phyloP scores from a whole-genome alignment of 495 filamentous ascomycete genomes.

The Aspergillus heteromorphus region DNA sequence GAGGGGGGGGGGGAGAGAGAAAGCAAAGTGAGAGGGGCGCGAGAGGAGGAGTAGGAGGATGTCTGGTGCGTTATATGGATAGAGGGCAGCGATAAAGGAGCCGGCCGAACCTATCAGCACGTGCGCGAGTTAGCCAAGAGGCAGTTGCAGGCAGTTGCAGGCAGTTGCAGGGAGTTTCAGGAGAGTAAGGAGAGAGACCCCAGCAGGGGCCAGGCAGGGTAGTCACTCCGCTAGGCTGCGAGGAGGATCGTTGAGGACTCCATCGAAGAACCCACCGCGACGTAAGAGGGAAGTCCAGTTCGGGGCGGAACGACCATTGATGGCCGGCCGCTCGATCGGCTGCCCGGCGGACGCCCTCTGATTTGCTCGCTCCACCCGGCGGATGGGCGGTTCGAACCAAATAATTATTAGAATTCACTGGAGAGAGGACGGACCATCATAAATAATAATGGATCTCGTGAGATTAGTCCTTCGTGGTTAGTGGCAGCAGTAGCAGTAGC shows the following conservation, averaged over 20 bases:
- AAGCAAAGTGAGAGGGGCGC: not conserved
- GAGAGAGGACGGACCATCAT: too few relatives aligned
- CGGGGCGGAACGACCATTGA: slow-evolving; percentile 3
- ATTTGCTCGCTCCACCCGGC: slow-evolving; percentile 15
- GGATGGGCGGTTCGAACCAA: not conserved
- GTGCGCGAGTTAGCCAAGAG: slow-evolving; percentile 7
- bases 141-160: not conserved
- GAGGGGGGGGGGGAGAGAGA: not conserved
- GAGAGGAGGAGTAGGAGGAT: not conserved
- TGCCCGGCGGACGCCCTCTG: slow-evolving; percentile 14
- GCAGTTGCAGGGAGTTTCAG: not conserved
- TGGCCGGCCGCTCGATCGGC: slow-evolving; percentile 14
- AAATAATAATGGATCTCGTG: not conserved
- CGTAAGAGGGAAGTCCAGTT: not conserved
- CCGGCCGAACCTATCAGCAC: slow-evolving; percentile 8
- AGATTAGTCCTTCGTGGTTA: not conserved
- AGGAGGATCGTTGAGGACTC: not conserved
- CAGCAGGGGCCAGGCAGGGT: not conserved
- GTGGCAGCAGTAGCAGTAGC: too few relatives aligned
- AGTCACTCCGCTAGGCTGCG: not conserved
- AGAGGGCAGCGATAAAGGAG: slow-evolving; percentile 2
- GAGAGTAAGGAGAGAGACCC: not conserved
- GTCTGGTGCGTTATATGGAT: too few relatives aligned
- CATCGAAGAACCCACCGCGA: not conserved
- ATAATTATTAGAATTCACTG: too few relatives aligned